A percentile compares a stretch with the other conserved stretches of the same genome.
Evolutionary conservation across 1,139 yeast genomes (phyloP).

Genomic region (Pichia sp.): DNA sequence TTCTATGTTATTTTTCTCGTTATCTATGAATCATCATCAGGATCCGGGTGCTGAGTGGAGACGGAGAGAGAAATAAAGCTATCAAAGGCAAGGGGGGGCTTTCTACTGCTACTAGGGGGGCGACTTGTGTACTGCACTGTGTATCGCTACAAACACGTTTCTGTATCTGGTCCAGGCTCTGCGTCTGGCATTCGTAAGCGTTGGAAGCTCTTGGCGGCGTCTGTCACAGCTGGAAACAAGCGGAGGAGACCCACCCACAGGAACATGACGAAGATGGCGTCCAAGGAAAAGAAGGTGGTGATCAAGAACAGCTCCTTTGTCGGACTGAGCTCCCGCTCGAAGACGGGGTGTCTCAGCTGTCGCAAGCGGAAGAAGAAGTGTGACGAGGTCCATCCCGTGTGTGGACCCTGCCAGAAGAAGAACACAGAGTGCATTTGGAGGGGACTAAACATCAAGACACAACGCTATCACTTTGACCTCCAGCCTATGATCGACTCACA

Average conservation of each 20-base stretch:
- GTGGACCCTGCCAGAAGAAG: slow-evolving; percentile 28
- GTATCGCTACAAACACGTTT: not conserved
- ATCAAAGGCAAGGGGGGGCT: no score
- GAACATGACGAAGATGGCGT: not conserved
- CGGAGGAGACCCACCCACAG: no score
- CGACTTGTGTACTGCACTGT: not conserved
- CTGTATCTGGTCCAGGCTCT: not conserved
- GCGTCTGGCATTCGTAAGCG: not conserved
- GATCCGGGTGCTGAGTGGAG: not conserved
- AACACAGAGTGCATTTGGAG: slow-evolving; percentile 26
- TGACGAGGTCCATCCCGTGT: slow-evolving; percentile 31
- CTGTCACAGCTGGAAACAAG: not conserved
- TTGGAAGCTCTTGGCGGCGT: not conserved
- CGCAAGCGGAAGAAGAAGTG: slow-evolving; percentile 32
- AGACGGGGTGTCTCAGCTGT: slow-evolving; percentile 29
- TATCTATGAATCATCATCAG: not conserved
- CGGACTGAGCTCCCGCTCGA: slow-evolving; percentile 30
- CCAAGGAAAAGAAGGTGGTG: slow-evolving; percentile 5
- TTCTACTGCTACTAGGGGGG: no score
- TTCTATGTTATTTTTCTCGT: not conserved
- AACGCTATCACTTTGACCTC: slow-evolving; percentile 19
- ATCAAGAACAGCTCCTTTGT: slow-evolving; percentile 24
- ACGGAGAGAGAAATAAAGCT: not conserved
- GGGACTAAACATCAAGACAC: slow-evolving; percentile 6
- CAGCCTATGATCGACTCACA: slow-evolving; percentile 24